These are phyloP conservation scores for Solanum verrucosum DNA, from an alignment of 257 asterid genomes.

Conservation along the genomic window DNA sequence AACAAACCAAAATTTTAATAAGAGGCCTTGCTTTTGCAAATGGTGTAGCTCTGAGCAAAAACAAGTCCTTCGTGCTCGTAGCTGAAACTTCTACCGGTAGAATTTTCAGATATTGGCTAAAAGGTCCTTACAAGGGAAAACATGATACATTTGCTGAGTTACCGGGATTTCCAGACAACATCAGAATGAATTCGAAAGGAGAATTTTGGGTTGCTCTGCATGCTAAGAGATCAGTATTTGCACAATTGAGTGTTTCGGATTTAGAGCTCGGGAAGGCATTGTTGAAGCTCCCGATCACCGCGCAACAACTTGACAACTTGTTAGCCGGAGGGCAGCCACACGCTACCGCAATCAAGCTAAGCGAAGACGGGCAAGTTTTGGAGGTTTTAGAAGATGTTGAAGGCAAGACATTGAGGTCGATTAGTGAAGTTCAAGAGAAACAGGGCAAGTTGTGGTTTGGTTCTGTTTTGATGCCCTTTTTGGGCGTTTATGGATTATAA, in stretches of 20 bases:
- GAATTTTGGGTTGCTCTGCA: slow-evolving; percentile 68
- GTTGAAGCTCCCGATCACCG: slow-evolving; percentile 32
- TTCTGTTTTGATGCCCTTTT: slow-evolving; percentile 43
- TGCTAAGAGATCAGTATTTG: slow-evolving; percentile 19
- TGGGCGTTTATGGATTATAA: slow-evolving; percentile 26
- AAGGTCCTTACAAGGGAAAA: slow-evolving; percentile 37
- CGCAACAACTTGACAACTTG: slow-evolving; percentile 37
- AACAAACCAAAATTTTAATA: neutral
- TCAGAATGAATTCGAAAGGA: slow-evolving; percentile 42
- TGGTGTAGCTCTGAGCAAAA: neutral
- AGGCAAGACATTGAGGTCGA: slow-evolving; percentile 41
- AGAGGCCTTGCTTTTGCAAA: neutral
- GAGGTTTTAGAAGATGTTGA: slow-evolving; percentile 47
- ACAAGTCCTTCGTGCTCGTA: neutral
- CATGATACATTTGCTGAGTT: slow-evolving; percentile 33
- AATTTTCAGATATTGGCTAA: slow-evolving; percentile 36
- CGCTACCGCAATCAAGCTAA: slow-evolving; percentile 50
- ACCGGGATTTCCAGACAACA: slow-evolving; percentile 57
- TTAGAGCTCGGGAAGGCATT: slow-evolving; percentile 24
- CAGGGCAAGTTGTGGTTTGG: slow-evolving; percentile 54
- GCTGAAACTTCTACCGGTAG: slow-evolving; percentile 20
- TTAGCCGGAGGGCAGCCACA: slow-evolving; percentile 50
- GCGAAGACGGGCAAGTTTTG: slow-evolving; percentile 38
- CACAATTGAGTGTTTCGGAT: slow-evolving; percentile 20
- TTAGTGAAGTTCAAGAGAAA: slow-evolving; percentile 62